Evolutionary conservation across 345 rosid genomes (phyloP), one percentile per base, ranked within the genome.

Genomic region (Acer negundo): DNA sequence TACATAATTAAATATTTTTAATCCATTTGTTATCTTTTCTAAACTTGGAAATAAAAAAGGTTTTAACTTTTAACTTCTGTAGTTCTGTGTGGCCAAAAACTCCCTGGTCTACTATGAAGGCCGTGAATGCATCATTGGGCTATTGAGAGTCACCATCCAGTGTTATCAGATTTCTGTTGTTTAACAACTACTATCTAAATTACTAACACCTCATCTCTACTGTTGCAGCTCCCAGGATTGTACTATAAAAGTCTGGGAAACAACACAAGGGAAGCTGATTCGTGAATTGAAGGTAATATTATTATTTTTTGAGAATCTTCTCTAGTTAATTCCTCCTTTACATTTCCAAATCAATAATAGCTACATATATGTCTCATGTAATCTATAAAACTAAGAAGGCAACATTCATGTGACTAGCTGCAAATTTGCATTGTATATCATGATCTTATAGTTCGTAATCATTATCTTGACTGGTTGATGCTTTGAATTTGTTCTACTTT

Each of bases 231-330:
- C 99, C 62, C 97, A 96, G 85, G 98, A 94, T 75, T 92, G 98
- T 82, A 90, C 97, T 28, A 91, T 96, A 74, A 96, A 96, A 90
- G 88, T 96, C 79, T 96, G 98, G 99, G 99, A 96, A 87, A 92
- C 99, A 28, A 79, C 97, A 10, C 97, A 94, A 74, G 99, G 99
- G 83, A 94, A 92, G 87, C 84, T 96, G 62, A 92, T 96, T 81
- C 97, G 99, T 79, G 99, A 94, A 78, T 84, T 96, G 90, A 91
- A 92, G 95, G 98, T 96, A 80, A 74, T 64, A n/a, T 59, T 96
- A 80, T 72, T 64, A n/a, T 59, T 28, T 64, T 70, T 61, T 67
- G 69, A 74, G 24, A 11, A 12, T 49, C 44, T 20, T 19, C 46
- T 78, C 16, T 16, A 20, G 58, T 73, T 75, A n/a, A 20, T 47